Percentiles rank a stretch among this genome's conserved stretches.
Evolutionary conservation across 2,329 filamentous ascomycete species (phyloP).

Genomic region (Onygenales sp.): DNA sequence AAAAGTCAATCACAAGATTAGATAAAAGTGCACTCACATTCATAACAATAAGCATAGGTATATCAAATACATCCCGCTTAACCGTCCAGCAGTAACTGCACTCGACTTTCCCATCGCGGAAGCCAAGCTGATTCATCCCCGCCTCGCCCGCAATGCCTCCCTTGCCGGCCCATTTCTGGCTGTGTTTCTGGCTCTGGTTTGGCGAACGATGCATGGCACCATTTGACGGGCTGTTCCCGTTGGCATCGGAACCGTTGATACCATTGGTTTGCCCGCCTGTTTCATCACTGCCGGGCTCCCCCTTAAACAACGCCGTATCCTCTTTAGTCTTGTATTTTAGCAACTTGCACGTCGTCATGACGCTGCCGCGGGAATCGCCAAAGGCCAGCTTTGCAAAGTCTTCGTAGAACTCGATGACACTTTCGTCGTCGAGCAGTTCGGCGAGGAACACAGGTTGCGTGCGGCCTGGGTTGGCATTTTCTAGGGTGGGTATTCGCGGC

Average conservation of each 20-base stretch:
- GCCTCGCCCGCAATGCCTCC: conserved; percentile 42
- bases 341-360: conserved; percentile 73
- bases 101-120: conserved; percentile 82
- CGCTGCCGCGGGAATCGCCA: conserved; percentile 76
- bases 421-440: conserved; percentile 87
- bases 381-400: conserved; percentile 91
- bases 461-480: conserved; percentile 34
- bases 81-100: conserved; percentile 97
- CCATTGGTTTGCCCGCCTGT: conserved; percentile 13
- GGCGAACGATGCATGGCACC: conserved; percentile 26
- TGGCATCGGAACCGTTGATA: conserved; percentile 9
- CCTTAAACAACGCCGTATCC: conserved; percentile 30
- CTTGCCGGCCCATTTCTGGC: conserved; percentile 22
- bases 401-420: conserved; percentile 88
- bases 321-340: conserved; percentile 82
- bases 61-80: conserved; percentile 93
- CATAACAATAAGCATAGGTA: conserved; percentile 96
- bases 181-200: conserved; percentile 51
- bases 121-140: conserved; percentile 68
- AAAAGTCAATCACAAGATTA: neutral
- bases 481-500: conserved; percentile 32
- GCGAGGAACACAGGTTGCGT: conserved; percentile 80
- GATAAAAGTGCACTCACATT: conserved; percentile 61
- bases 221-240: neutral
- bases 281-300: conserved; percentile 38